These are phyloP conservation scores for Gossypium arboreum DNA, from an alignment of 345 rosid genomes.

Conservation along the genomic window DNA sequence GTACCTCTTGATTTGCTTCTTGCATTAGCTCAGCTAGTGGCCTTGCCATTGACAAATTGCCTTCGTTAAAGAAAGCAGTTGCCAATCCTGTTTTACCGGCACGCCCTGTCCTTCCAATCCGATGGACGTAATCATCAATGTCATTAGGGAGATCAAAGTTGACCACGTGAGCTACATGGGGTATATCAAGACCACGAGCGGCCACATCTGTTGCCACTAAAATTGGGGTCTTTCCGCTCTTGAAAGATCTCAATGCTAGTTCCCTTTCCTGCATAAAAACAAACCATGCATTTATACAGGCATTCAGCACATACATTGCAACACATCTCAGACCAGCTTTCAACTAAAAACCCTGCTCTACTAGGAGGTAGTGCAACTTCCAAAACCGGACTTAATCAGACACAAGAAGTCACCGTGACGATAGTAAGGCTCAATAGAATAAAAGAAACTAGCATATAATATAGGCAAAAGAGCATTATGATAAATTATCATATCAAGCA, in stretches of 20 bases:
- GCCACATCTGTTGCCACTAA: constrained; percentile 98
- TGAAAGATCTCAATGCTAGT: constrained; percentile 74
- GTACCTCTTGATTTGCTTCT: constrained; percentile 96
- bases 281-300: neutral
- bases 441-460: too few species aligned
- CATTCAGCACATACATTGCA: neutral
- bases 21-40: constrained; percentile 76
- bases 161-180: constrained; percentile 91
- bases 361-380: neutral
- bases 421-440: too few species aligned
- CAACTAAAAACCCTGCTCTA: neutral
- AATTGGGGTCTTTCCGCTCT: constrained; percentile 88
- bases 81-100: constrained; percentile 94
- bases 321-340: neutral
- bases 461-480: neutral
- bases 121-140: constrained; percentile 95
- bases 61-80: constrained; percentile 91
- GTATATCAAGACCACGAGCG: constrained; percentile 96
- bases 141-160: constrained; percentile 97
- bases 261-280: constrained; percentile 78
- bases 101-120: constrained; percentile 95
- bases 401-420: neutral
- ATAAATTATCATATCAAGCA: neutral
- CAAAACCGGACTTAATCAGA: neutral
- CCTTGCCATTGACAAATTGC: constrained; percentile 66